A percentile compares a stretch with the other conserved stretches of the same genome.
Evolutionary conservation across 768 basidiomycete species (phyloP).

Genomic region (Dictyophora rubrovolvata): DNA sequence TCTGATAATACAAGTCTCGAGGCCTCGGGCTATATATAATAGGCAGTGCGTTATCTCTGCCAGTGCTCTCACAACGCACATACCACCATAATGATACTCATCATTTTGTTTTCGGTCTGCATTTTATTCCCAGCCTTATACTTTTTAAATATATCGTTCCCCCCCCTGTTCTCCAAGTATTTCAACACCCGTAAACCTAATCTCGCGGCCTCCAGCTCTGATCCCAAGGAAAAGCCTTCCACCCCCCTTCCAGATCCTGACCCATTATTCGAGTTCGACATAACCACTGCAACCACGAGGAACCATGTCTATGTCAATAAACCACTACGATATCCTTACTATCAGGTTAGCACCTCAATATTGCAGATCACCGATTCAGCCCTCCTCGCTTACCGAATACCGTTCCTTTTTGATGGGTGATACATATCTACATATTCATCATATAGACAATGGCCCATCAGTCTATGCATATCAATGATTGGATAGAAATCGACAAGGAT

Average conservation of each 20-base stretch:
- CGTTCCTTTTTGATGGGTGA: neutral
- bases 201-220: neutral
- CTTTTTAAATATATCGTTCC: no score
- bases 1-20: no score
- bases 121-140: no score
- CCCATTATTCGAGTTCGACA: conserved; percentile 13
- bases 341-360: conserved; percentile 11
- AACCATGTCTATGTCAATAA: conserved; percentile 18
- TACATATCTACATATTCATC: no score
- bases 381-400: neutral
- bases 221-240: neutral
- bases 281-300: conserved; percentile 13
- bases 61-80: no score
- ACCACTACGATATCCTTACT: conserved; percentile 14
- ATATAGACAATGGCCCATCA: conserved; percentile 25
- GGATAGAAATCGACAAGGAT: conserved; percentile 29
- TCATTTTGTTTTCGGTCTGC: no score
- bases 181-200: neutral
- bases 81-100: no score
- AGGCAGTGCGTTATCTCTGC: no score
- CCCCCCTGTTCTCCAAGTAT: neutral
- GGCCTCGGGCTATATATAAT: no score
- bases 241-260: conserved; percentile 10
- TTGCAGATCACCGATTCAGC: neutral
- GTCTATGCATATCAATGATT: conserved; percentile 26